These are phyloP conservation scores for Blechomonas ayalai DNA, from an alignment of 208 protist genomes.

Conservation along the genomic window DNA sequence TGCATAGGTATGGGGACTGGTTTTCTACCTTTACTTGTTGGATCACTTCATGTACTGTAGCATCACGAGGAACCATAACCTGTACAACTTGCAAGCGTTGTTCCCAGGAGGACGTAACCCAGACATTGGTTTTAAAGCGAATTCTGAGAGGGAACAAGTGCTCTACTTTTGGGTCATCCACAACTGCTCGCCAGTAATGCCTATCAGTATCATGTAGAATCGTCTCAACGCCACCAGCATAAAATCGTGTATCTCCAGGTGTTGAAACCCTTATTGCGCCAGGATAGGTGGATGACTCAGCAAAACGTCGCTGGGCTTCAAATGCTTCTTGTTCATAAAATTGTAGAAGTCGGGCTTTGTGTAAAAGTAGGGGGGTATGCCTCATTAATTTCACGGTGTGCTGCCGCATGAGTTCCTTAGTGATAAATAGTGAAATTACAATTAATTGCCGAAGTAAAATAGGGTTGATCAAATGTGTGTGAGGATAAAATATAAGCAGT, in stretches of 20 bases:
- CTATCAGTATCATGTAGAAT: constrained; percentile 75
- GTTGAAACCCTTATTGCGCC: constrained; percentile 70
- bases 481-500: too few relatives aligned
- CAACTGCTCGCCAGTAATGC: constrained; percentile 83
- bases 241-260: constrained; percentile 82
- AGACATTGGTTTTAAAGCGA: constrained; percentile 70
- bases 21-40: constrained; percentile 72
- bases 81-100: constrained; percentile 68
- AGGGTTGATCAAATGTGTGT: too few relatives aligned
- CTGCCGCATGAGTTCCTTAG: too few relatives aligned
- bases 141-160: constrained; percentile 64
- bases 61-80: constrained; percentile 55
- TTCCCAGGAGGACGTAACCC: constrained; percentile 80
- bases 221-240: constrained; percentile 57
- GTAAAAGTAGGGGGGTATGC: constrained; percentile 2
- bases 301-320: constrained; percentile 48
- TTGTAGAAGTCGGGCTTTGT: constrained; percentile 25
- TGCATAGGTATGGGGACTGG: constrained; percentile 77
- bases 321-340: constrained; percentile 80
- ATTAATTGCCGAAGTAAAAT: too few relatives aligned
- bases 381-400: constrained; percentile 6
- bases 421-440: too few relatives aligned
- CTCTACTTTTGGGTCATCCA: constrained; percentile 75
- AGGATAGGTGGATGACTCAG: constrained; percentile 61
- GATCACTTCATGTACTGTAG: constrained; percentile 59